Percentiles rank a stretch among this genome's conserved stretches.
These are phyloP conservation scores for Trichoderma citrinoviride DNA, from an alignment of 2,329 filamentous ascomycete species.

Conservation along the genomic window DNA sequence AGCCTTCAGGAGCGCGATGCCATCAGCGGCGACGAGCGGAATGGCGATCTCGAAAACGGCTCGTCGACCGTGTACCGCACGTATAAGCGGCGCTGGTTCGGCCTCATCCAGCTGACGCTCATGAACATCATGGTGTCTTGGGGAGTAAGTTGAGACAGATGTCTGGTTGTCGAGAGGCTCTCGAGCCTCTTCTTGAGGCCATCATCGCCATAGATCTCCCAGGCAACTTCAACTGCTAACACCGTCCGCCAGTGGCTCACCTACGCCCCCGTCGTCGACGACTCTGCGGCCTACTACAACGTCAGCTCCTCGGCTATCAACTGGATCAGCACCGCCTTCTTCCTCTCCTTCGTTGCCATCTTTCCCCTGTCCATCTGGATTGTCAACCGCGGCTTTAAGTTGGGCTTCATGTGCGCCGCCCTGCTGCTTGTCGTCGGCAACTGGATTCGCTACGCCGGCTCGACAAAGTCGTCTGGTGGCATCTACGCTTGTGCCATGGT, in stretches of 20 bases:
- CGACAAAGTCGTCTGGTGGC: slow-evolving; percentile 51
- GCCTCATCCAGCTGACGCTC: slow-evolving; percentile 76
- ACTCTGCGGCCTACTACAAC: slow-evolving; percentile 70
- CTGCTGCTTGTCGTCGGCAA: slow-evolving; percentile 76
- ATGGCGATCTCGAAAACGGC: slow-evolving; percentile 25
- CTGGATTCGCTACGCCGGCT: slow-evolving; percentile 85
- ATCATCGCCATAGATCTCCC: background rate
- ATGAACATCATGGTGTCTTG: slow-evolving; percentile 92
- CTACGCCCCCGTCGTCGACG: slow-evolving; percentile 77
- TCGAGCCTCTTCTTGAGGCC: too few species aligned
- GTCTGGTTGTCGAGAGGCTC: background rate
- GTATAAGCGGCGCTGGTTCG: slow-evolving; percentile 89
- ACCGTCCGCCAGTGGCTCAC: slow-evolving; percentile 69
- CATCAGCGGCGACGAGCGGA: slow-evolving; percentile 21
- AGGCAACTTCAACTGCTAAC: background rate
- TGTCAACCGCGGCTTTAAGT: slow-evolving; percentile 76
- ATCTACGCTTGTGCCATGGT: slow-evolving; percentile 78
- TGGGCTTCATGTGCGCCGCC: slow-evolving; percentile 71
- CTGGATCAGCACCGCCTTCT: slow-evolving; percentile 85
- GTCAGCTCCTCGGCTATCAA: slow-evolving; percentile 78
- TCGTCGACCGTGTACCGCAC: slow-evolving; percentile 40
- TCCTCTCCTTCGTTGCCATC: slow-evolving; percentile 76
- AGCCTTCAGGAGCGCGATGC: slow-evolving; percentile 28
- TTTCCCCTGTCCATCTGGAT: slow-evolving; percentile 73
- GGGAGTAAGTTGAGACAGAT: slow-evolving; percentile 67